Evolutionary conservation across 1,139 yeast species (phyloP).

Genomic region (Saccharomyces pastorianus): DNA sequence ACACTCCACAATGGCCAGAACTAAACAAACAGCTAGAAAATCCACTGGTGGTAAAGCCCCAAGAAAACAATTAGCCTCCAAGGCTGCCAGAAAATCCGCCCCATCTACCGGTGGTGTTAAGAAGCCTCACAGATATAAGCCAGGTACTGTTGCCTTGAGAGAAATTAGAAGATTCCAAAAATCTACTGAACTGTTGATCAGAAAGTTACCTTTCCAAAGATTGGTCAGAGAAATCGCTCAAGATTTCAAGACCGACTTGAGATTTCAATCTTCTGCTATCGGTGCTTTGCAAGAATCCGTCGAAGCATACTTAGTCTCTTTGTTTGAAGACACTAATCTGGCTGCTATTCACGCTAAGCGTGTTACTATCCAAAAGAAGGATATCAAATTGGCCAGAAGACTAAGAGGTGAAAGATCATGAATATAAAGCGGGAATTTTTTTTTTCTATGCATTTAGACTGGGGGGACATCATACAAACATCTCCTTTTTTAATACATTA

Average conservation of each 20-base stretch:
- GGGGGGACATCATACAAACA: neutral
- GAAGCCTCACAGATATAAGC: conserved; percentile 99
- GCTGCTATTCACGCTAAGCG: conserved; percentile 99
- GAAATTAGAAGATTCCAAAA: conserved; percentile 99
- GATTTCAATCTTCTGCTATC: conserved; percentile 97
- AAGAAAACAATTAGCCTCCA: conserved; percentile 97
- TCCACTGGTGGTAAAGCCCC: conserved; percentile 99
- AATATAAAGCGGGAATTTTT: conserved; percentile 4
- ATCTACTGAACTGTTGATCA: conserved; percentile 91
- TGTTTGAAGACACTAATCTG: conserved; percentile 94
- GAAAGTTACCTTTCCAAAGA: conserved; percentile 98
- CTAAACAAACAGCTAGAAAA: conserved; percentile 97
- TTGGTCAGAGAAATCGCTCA: conserved; percentile 96
- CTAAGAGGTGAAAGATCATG: conserved; percentile 94
- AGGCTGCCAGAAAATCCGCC: conserved; percentile 98
- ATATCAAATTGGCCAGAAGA: conserved; percentile 98
- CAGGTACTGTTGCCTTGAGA: conserved; percentile 99
- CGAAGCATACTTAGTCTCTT: conserved; percentile 88
- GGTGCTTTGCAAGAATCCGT: conserved; percentile 99
- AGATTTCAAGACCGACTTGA: conserved; percentile 94
- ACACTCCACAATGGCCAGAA: conserved; percentile 72
- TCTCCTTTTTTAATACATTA: neutral
- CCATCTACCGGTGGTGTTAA: conserved; percentile 98
- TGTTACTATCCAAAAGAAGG: conserved; percentile 98
- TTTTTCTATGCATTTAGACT: neutral